A percentile compares a stretch with the other conserved stretches of the same genome.
phyloP scores from a whole-genome alignment of 1,284 basidiomycete species.

The Sanguinoderma infundibulare region DNA sequence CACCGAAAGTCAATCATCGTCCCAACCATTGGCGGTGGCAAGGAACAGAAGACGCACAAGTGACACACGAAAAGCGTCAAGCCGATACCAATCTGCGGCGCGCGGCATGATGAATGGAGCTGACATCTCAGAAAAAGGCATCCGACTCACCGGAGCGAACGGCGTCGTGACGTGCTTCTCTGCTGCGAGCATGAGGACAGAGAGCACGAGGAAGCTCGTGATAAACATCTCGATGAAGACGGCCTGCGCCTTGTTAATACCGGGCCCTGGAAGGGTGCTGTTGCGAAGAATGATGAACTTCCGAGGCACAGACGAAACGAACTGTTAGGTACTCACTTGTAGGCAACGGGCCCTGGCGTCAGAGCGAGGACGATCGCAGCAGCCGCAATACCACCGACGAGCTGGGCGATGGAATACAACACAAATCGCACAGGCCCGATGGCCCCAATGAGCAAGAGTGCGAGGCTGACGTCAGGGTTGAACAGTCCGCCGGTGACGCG shows the following conservation, averaged over 20 bases:
- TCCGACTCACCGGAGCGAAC: conserved; percentile 61
- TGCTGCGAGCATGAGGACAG: conserved; percentile 70
- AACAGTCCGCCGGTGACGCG: conserved; percentile 74
- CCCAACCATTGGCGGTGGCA: neutral
- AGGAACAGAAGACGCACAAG: conserved; percentile 46
- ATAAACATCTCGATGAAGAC: conserved; percentile 80
- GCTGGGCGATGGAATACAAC: conserved; percentile 65
- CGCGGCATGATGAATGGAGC: neutral
- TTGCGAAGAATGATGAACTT: conserved; percentile 4
- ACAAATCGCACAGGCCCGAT: conserved; percentile 65
- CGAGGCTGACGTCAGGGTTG: conserved; percentile 72
- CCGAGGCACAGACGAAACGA: neutral
- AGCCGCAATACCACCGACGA: conserved; percentile 65
- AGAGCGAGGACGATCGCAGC: conserved; percentile 64
- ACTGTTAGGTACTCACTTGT: conserved; percentile 47
- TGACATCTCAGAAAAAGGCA: neutral
- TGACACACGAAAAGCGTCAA: conserved; percentile 71
- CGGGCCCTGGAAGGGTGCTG: conserved; percentile 51
- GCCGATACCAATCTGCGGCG: conserved; percentile 65
- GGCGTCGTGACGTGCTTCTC: conserved; percentile 74
- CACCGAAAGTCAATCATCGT: neutral
- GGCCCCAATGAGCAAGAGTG: conserved; percentile 62
- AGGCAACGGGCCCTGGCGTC: conserved; percentile 61
- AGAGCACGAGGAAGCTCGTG: conserved; percentile 60
- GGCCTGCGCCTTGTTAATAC: conserved; percentile 56